Conservation (phyloP, 2,329 filamentous ascomycete species). For the Tolypocladium cylindrosporum region DNA sequence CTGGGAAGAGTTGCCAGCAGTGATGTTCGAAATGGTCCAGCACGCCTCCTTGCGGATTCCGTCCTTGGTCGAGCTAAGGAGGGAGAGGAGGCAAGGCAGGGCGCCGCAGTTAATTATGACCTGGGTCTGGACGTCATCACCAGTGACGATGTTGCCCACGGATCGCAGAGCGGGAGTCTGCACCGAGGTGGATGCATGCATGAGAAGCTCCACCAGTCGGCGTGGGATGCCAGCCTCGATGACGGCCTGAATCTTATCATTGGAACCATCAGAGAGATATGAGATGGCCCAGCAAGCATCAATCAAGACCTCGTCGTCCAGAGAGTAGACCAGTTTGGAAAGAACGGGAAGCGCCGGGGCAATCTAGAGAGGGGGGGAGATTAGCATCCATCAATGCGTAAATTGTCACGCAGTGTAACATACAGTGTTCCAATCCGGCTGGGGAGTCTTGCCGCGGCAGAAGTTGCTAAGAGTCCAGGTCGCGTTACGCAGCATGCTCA, state of each 20-base stretch:
- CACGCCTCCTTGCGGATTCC: slow-evolving; percentile 98
- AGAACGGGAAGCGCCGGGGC: slow-evolving; percentile 88
- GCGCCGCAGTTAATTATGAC: slow-evolving; percentile 98
- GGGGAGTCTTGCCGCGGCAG: slow-evolving; percentile 97
- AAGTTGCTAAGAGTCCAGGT: slow-evolving; percentile 99
- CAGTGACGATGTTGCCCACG: slow-evolving; percentile 97
- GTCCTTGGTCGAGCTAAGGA: slow-evolving; percentile 94
- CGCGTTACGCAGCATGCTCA: slow-evolving; percentile 97
- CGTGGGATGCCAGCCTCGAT: slow-evolving; percentile 97
- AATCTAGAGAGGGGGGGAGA: slow-evolving; percentile 49
- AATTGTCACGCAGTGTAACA: slow-evolving; percentile 19
- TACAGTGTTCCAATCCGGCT: slow-evolving; percentile 95
- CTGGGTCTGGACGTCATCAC: slow-evolving; percentile 96
- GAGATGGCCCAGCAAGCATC: slow-evolving; percentile 99
- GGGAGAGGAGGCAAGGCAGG: slow-evolving; percentile 80
- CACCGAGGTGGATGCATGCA: slow-evolving; percentile 96
- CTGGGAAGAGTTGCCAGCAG: slow-evolving; percentile 93
- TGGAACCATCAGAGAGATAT: slow-evolving; percentile 93
- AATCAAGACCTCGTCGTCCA: slow-evolving; percentile 96
- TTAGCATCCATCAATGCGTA: slow-evolving; percentile 1
- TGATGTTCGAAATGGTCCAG: slow-evolving; percentile 99
- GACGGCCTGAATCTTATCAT: slow-evolving; percentile 98
- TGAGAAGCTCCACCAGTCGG: slow-evolving; percentile 89
- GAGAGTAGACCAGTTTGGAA: slow-evolving; percentile 93
- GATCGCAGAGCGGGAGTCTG: slow-evolving; percentile 95